phyloP scores from a whole-genome alignment of 106 monocot genomes.

The Xerophyta viscosa region DNA sequence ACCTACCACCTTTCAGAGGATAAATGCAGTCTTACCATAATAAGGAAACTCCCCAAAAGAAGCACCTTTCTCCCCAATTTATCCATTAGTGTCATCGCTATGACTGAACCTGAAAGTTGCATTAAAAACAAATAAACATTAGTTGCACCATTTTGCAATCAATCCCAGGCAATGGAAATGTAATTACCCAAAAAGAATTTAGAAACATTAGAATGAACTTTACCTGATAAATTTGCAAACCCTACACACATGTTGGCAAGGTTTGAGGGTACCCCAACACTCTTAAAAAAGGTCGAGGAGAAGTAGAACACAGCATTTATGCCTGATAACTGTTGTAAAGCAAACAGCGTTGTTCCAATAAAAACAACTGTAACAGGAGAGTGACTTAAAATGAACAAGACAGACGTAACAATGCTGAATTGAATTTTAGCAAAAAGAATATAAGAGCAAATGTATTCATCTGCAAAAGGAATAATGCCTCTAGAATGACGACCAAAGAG shows the following conservation, averaged over 20 bases:
- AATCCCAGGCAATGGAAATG: not conserved
- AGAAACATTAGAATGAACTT: slow-evolving; percentile 6
- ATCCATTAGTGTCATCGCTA: slow-evolving; percentile 95
- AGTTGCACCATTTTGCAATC: not conserved
- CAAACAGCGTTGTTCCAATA: slow-evolving; percentile 92
- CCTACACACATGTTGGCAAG: slow-evolving; percentile 83
- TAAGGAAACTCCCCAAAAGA: slow-evolving; percentile 72
- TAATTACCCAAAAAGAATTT: not conserved
- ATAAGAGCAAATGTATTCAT: too few relatives aligned
- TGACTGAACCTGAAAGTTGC: slow-evolving; percentile 51
- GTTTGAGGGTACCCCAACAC: slow-evolving; percentile 72
- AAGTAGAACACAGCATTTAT: slow-evolving; percentile 99
- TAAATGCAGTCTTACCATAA: slow-evolving; percentile 55
- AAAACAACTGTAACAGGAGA: slow-evolving; percentile 85
- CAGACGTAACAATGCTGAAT: too few relatives aligned
- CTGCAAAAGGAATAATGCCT: slow-evolving; percentile 26
- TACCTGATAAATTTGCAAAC: slow-evolving; percentile 80
- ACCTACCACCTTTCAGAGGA: not conserved
- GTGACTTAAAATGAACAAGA: slow-evolving; percentile 48
- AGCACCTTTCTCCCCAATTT: slow-evolving; percentile 78
- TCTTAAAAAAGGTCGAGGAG: slow-evolving; percentile 83
- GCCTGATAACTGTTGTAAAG: slow-evolving; percentile 97
- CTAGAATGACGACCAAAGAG: slow-evolving; percentile 72
- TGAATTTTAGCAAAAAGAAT: too few relatives aligned
- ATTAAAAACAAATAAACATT: not conserved